Evolutionary conservation across 2,329 filamentous ascomycete species (phyloP).

Genomic region (Alternaria sp.): DNA sequence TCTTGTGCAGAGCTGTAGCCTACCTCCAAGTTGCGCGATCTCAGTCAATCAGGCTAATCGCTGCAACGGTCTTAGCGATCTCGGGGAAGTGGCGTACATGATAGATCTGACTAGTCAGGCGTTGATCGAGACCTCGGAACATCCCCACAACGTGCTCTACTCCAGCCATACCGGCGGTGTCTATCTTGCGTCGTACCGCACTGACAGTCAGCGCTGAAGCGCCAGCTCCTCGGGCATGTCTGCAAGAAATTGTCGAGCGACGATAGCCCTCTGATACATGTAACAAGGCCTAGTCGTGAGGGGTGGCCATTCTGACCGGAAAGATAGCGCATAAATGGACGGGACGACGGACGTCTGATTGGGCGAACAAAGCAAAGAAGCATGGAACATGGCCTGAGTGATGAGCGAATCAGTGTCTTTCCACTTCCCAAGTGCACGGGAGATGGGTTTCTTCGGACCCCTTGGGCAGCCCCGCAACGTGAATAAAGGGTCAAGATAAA

Average conservation of each 20-base stretch:
- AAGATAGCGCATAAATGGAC: slow-evolving; percentile 3
- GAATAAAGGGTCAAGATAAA: background rate
- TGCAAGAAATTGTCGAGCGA: slow-evolving; percentile 3
- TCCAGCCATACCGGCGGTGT: background rate
- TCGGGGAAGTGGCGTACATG: background rate
- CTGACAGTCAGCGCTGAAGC: background rate
- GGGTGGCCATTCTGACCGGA: slow-evolving; percentile 22
- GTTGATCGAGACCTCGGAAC: background rate
- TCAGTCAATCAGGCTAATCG: background rate
- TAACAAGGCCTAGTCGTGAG: slow-evolving; percentile 14
- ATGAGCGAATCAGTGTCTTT: background rate
- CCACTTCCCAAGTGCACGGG: background rate
- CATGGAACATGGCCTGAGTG: background rate
- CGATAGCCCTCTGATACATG: background rate
- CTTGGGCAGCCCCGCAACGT: background rate
- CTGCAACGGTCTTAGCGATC: background rate
- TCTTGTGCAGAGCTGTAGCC: background rate
- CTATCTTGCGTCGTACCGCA: background rate
- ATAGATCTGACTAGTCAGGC: background rate
- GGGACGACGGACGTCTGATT: background rate
- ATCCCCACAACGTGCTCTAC: background rate
- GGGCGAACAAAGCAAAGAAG: background rate
- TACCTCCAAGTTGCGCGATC: background rate
- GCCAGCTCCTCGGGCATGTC: background rate
- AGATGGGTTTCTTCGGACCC: background rate